Base-by-base conservation (phyloP, 2,329 filamentous ascomycete species). In the Cytospora chrysosperma region DNA sequence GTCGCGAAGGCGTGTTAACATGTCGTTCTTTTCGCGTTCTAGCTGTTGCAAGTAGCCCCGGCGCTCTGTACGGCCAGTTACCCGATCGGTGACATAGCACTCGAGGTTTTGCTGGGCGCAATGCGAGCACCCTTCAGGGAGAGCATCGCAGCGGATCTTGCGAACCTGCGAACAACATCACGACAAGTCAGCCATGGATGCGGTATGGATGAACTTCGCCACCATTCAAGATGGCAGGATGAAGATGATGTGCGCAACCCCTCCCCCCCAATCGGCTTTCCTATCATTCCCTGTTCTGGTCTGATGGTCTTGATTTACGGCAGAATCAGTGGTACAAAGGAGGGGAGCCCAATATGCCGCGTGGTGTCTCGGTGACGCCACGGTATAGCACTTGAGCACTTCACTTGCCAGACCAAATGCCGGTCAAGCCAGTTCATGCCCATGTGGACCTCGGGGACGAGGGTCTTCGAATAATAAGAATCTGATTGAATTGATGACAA, bases 121-220 rank as follows among this genome's bases (percentile, higher is more conserved):
- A 70, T 91, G 89, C 66, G 90, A 91, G 77, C 92, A 96, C 67
- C 91, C 92, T 68, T 91, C 88, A 34, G 89, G 86, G 49, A 90
- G 81, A 60, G 88, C 89, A 78, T 96, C 92, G 81, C 92, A 96
- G 72, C 91, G 87, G 70, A 96, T 96, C 77, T 96, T 96, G 69
- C 92, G 87, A 63, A 92, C 82, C 89, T 92, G 71, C 64, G 65
- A 30, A 32, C 62, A 24, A 32, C 12, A 19, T 17, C 28, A 28
- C 17, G 26, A 34, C n/a, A 24, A 28, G 58, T 59, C 37, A 63
- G 54, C 55, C n/a, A 27, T 17, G 13, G 15, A 13, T 15, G 17
- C 27, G 21, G 27, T 3, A 3, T 21, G 2, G 2, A 32, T 4
- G 24, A 19, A n/a, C n/a, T 4, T 2, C 26, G 37, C 19, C 24